Percentiles rank a stretch among this genome's conserved stretches.
Conservation (phyloP, 257 asterid genomes). For the Nicotiana noctiflora region DNA sequence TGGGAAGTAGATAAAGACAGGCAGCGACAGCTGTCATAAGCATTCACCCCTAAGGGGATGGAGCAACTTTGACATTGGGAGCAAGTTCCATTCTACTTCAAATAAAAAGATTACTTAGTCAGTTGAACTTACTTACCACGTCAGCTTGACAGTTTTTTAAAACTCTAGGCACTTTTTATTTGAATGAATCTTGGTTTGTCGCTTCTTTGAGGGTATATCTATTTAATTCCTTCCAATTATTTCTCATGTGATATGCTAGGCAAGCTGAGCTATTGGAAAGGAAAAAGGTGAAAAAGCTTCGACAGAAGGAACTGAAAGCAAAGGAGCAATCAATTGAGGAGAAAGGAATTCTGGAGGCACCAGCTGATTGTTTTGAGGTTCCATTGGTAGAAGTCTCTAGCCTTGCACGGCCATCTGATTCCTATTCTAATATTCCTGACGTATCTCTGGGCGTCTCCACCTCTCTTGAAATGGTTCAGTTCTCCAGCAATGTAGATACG, state of each 20-base stretch:
- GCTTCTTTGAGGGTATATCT: neutral
- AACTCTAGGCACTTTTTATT: neutral
- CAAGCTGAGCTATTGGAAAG: constrained; percentile 59
- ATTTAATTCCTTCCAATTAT: neutral
- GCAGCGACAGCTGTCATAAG: neutral
- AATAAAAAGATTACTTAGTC: neutral
- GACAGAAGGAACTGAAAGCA: constrained; percentile 68
- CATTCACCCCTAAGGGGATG: neutral
- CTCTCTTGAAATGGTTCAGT: constrained; percentile 23
- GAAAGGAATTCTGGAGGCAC: constrained; percentile 23
- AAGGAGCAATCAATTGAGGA: constrained; percentile 39
- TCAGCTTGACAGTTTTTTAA: neutral
- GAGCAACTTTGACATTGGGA: neutral
- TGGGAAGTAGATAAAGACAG: neutral
- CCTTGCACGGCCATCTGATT: constrained; percentile 30
- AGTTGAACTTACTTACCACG: neutral
- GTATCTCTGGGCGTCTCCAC: constrained; percentile 20
- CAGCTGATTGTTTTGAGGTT: constrained; percentile 31
- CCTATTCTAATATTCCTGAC: constrained; percentile 8
- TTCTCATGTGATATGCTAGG: constrained; percentile 27
- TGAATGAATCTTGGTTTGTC: neutral
- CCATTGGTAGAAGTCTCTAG: constrained; percentile 40
- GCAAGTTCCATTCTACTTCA: neutral
- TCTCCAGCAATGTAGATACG: constrained; percentile 32
- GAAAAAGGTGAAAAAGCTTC: constrained; percentile 71